Percentiles rank a stretch among this genome's conserved stretches.
Conservation (phyloP, 768 basidiomycete species). For the Leccinum disarticulatum region DNA sequence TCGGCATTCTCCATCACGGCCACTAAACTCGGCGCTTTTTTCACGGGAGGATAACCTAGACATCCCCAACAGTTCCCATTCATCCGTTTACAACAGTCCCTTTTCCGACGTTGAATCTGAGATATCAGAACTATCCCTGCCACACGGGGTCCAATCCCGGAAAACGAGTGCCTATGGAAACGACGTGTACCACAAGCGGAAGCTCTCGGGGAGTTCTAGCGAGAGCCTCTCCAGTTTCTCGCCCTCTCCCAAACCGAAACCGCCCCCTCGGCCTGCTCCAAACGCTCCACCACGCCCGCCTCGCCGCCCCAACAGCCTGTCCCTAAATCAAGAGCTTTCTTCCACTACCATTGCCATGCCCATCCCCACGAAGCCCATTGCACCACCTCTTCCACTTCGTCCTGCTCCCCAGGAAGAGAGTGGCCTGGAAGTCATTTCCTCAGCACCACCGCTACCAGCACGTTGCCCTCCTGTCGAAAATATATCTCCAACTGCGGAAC, state of each 20-base stretch:
- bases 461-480: slow-evolving; percentile 32
- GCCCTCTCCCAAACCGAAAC: slow-evolving; percentile 19
- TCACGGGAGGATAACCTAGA: slow-evolving; percentile 24
- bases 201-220: slow-evolving; percentile 25
- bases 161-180: slow-evolving; percentile 2
- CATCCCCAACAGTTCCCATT: slow-evolving; percentile 16
- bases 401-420: slow-evolving; percentile 15
- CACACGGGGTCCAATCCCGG: slow-evolving; percentile 7
- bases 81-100: slow-evolving; percentile 25
- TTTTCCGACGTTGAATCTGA: slow-evolving; percentile 34
- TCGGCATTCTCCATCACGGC: slow-evolving; percentile 23
- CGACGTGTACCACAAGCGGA: slow-evolving; percentile 7
- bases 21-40: slow-evolving; percentile 18
- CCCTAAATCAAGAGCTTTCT: background rate
- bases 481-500: slow-evolving; percentile 22
- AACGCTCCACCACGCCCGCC: slow-evolving; percentile 24
- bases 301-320: slow-evolving; percentile 11
- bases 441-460: slow-evolving; percentile 36
- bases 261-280: slow-evolving; percentile 21
- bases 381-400: slow-evolving; percentile 45
- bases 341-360: background rate
- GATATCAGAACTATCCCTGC: slow-evolving; percentile 22
- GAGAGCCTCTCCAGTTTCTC: slow-evolving; percentile 15
- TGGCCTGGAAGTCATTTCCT: background rate
- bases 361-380: slow-evolving; percentile 20